A percentile compares a stretch with the other conserved stretches of the same genome.
phyloP scores from a whole-genome alignment of 2,329 filamentous ascomycete species.

The Pseudogymnoascus destructans region DNA sequence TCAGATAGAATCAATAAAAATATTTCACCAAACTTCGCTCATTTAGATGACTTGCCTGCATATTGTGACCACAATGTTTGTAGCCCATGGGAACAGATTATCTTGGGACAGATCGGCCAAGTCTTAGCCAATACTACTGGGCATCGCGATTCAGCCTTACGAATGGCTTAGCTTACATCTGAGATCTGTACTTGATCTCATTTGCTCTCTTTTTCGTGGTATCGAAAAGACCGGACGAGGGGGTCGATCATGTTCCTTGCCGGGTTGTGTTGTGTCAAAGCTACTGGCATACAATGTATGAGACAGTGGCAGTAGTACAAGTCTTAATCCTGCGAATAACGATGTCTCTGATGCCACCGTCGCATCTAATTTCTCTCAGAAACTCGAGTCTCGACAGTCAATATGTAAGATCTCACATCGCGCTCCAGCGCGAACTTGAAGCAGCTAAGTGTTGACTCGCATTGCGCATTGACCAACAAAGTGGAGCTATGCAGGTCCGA shows the following conservation, averaged over 20 bases:
- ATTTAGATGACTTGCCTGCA: background rate
- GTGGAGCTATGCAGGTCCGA: slow-evolving; percentile 8
- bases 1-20: background rate
- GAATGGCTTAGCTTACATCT: background rate
- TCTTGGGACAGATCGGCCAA: background rate
- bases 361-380: slow-evolving; percentile 3
- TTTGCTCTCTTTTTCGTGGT: background rate
- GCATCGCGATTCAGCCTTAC: background rate
- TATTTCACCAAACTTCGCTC: background rate
- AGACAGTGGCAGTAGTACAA: background rate
- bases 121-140: background rate
- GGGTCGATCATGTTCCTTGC: background rate
- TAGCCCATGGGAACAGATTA: background rate
- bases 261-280: background rate
- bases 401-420: background rate
- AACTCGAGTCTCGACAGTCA: background rate
- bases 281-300: background rate
- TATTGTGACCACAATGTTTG: background rate
- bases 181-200: background rate
- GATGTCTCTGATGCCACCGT: background rate
- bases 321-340: background rate
- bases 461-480: slow-evolving; percentile 3
- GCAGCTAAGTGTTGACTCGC: slow-evolving; percentile 1
- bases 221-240: background rate
- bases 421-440: background rate